Evolutionary conservation across 768 basidiomycete genomes (phyloP), one percentile per base, ranked within the genome.

Genomic region (Leccinum rimulosum): DNA sequence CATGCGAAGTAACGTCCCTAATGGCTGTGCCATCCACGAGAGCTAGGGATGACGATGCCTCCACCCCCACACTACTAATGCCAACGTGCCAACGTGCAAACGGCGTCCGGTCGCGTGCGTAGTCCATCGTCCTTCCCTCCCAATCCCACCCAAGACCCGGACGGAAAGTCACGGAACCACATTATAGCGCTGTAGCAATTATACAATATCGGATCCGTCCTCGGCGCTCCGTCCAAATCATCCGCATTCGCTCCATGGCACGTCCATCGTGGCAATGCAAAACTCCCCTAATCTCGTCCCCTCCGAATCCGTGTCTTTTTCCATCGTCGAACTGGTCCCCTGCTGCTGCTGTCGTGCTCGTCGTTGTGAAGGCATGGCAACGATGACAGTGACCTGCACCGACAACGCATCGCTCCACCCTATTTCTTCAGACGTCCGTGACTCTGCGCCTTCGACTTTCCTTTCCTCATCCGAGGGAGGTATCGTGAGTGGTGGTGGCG

Each of bases 351-450:
- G 25, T 27, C 6, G 12, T 27, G 50, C 5, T 15, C 30, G 28
- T 31, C 40, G 36, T 55, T 63, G 66, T 7, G 62, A 68, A 14
- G 82, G 79, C 77, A 82, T 78, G 8, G 73, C 65, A 50, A 82
- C 72, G 14, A 75, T 62, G 17, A 81, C 75, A 4, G 76, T 74
- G 14, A 82, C 70, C 52, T 75, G 76, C 35, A 80, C 12, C 14
- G 57, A 68, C 48, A 63, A 47, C 7, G 55, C 57, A 35, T 68
- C 62, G 2, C 30, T 54, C 64, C 58, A 58, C 3, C 17, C 43
- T 1, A 51, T n/a, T 27, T 50, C 63, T 30, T 50, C 47, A 30
- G 27, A 47, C 9, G 27, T 0, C 15, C 4, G 8, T 19, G 56
- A 28, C 17, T 15, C 33, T 3, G 31, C 27, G 9, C 22, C 43